Evolutionary conservation across 1,139 yeast genomes (phyloP), one percentile per base, ranked within the genome.

Genomic region (Saccharomyces hybrid): DNA sequence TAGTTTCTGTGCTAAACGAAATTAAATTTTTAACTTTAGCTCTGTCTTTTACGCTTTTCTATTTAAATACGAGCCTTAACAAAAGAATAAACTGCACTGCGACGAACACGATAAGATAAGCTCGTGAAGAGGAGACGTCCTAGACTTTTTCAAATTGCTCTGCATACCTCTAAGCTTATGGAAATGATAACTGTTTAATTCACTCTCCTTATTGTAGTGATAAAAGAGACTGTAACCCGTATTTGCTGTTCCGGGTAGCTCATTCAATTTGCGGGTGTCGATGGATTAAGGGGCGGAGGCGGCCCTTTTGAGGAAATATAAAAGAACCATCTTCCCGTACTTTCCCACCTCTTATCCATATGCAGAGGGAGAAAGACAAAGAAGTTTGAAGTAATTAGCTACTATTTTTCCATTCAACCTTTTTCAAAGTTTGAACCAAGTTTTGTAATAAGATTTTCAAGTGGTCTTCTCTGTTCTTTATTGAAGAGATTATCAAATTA

Each of bases 211-310:
- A 24, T 19, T 19, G 7, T 19, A 19, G 2, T 19, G 24, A 38
- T 38, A 19, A 19, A 19, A 38, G 24, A 19, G 44, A n/a, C 26
- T 38, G 44, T 38, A 38, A 38, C 24, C 24, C 44, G 44, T 19
- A 9, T 19, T 3, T 1, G 4, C 7, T 2, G 6, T 7, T 1
- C 44, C 44, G 44, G 44, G 44, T 38, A 38, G 6, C 26, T 1
- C 1, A 19, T 19, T 16, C 6, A 11, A 16, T 38, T 38, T 38
- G 44, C 44, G 44, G 44, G 44, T 38, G 44, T 38, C 44, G 44
- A 38, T 38, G 44, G 44, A 38, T 38, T 38, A 38, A 38, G 44
- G 44, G 44, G 44, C 44, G 44, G 44, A 38, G 44, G 44, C 44
- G 24, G 44, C 44, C 44, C 44, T 38, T 38, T 38, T 38, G 16